These are phyloP conservation scores for Rhodotorula toruloides DNA, from an alignment of 768 basidiomycete species.

Conservation along the genomic window DNA sequence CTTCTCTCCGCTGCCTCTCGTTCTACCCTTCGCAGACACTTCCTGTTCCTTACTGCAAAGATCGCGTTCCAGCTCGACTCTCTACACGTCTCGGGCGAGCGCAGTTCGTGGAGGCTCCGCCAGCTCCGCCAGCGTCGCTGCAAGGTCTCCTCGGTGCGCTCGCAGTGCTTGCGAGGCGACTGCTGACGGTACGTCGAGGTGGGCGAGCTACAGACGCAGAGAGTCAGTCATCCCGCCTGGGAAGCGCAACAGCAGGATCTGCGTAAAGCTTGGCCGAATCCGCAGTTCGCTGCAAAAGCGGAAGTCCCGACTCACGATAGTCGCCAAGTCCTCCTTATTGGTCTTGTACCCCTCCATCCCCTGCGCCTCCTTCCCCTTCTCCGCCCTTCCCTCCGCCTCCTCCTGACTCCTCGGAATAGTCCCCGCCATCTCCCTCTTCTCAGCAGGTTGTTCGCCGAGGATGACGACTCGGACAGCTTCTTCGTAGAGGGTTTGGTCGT, in stretches of 20 bases:
- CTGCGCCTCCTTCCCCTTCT: not conserved
- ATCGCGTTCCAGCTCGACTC: too few species aligned
- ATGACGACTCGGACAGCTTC: slow-evolving; percentile 20
- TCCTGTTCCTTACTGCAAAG: too few species aligned
- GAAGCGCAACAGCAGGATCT: not conserved
- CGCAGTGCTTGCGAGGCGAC: slow-evolving; percentile 6
- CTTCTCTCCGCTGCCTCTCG: too few species aligned
- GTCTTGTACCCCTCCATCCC: slow-evolving; percentile 8
- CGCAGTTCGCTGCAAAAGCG: not conserved
- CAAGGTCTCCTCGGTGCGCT: slow-evolving; percentile 19
- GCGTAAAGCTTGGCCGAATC: not conserved
- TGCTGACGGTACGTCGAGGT: slow-evolving; percentile 10
- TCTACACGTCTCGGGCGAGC: not conserved
- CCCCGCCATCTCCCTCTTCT: not conserved
- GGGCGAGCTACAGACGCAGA: not conserved
- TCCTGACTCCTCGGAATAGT: not conserved
- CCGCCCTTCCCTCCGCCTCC: not conserved
- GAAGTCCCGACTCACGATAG: slow-evolving; percentile 3
- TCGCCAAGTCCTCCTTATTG: slow-evolving; percentile 20
- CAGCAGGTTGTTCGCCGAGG: not conserved
- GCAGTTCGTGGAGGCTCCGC: not conserved
- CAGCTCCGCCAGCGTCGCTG: slow-evolving; percentile 7
- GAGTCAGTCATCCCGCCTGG: too few species aligned
- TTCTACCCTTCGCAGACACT: too few species aligned
- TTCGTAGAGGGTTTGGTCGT: slow-evolving; percentile 22